Evolutionary conservation across 2,329 filamentous ascomycete genomes (phyloP), one percentile per base, ranked within the genome.

Genomic region (Epichloe festucae): DNA sequence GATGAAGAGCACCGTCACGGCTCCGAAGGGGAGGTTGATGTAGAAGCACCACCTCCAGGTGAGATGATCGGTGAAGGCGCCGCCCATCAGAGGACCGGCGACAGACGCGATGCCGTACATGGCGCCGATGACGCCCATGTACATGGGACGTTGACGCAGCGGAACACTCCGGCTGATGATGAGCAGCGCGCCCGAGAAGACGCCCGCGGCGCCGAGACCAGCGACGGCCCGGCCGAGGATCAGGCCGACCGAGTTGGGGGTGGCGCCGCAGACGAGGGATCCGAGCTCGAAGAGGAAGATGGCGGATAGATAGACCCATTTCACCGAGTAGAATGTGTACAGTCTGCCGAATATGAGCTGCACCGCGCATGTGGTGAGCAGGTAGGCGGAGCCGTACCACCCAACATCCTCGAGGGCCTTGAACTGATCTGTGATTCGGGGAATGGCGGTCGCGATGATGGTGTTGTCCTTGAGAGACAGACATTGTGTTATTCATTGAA

Each of bases 41-140:
- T 67, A 70, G 56, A 68, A 68, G 49, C 65, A 70, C 68, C 70
- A 71, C 11, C 68, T 59, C 67, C 67, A 70, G 2, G 61, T 62
- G 1, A 70, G 46, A 21, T 63, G 5, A 64, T 57, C 65, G 10
- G 66, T 67, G n/a, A 68, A 65, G 23, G 65, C 52, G 23, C 66
- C 66, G 4, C 66, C 66, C 1, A 68, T 58, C 5, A 68, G 53
- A 7, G 66, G 66, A 0, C 66, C 66, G 2, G 63, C 60, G 1
- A 68, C 64, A 0, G 63, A 65, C 0, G 73, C 70, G 46, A 77
- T 67, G 21, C 72, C 73, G 58, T 69, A 76, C 62, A 75, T 73
- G 48, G 63, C 63, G n/a, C 57, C 57, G 8, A 62, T 53, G 38
- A 65, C 54, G 38, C 73, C 72, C n/a, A 62, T 65, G 44, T 64